Evolutionary conservation across 2,329 filamentous ascomycete species (phyloP), one percentile per base, ranked within the genome.

Genomic region (Thielaviopsis ethacetica): DNA sequence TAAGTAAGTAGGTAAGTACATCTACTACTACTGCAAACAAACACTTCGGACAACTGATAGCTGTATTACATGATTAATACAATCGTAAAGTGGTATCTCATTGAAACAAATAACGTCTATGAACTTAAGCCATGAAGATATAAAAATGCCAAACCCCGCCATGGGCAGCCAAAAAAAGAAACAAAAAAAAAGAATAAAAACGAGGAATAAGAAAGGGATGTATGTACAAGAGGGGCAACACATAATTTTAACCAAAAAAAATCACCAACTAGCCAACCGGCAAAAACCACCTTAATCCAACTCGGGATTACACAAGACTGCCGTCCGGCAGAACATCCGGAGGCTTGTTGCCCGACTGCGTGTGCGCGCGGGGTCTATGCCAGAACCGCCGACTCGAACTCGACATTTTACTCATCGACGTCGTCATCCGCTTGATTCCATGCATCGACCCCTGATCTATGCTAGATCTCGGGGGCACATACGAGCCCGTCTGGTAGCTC

Each of bases 381-480:
- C 59, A 61, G 38, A 61, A 61, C 17, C 59, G 53, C 41, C 56
- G 52, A 22, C 59, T 61, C 7, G 59, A 58, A 38, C 44, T 58
- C 13, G 59, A 61, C 56, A 61, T 58, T 44, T 58, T 58, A 54
- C 59, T 61, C 59, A 61, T 61, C 19, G 56, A 52, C 27, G 59
- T 61, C 47, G 59, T 56, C 59, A 61, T 61, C 2, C 59, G 56
- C n/a, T 53, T 52, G 49, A 61, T 61, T 19, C 59, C 59, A 2
- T 55, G 49, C 7, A 56, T 30, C 7, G 59, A 61, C 12, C 53
- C 56, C 34, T 61, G 59, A 9, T 61, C 59, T 22, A 58, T 17
- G 34, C 59, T 61, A 17, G 53, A 47, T 17, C 59, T 53, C 6
- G 54, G 59, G 12, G 56, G 24, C 19, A 60, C 27, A 34, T 50